phyloP scores from a whole-genome alignment of 176 grass and related monocot genomes.

The Oryza officinalis region DNA sequence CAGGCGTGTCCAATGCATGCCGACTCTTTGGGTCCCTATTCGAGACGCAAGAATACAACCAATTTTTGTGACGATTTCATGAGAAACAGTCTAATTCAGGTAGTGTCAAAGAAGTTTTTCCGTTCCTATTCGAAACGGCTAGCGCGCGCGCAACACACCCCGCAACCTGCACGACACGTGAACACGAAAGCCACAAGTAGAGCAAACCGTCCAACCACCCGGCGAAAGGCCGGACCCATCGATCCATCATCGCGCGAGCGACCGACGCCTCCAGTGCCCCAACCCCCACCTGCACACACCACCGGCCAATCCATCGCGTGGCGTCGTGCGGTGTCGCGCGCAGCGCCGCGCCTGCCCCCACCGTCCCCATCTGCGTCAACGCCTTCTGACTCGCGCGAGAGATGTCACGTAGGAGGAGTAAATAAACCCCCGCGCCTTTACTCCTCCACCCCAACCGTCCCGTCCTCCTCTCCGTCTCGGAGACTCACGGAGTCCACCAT shows the following conservation, averaged over 20 bases:
- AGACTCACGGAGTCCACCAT: neutral
- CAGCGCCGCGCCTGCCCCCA: too few relatives aligned
- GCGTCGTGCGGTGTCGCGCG: neutral
- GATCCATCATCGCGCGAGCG: too few relatives aligned
- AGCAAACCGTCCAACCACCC: neutral
- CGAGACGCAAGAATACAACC: neutral
- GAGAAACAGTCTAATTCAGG: neutral
- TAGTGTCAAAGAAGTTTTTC: neutral
- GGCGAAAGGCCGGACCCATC: neutral
- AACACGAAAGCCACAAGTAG: neutral
- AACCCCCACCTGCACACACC: neutral
- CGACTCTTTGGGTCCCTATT: neutral
- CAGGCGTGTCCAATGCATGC: neutral
- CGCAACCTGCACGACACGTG: neutral
- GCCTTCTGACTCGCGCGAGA: too few relatives aligned
- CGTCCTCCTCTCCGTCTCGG: neutral
- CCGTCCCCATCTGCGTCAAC: neutral
- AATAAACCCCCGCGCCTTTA: constrained; percentile 34
- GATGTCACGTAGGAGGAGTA: neutral
- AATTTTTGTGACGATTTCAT: neutral
- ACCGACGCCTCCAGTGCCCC: too few relatives aligned
- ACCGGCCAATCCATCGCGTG: neutral
- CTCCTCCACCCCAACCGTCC: constrained; percentile 11
- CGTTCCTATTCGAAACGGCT: neutral
- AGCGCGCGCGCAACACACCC: too few relatives aligned